Percentiles rank a stretch among this genome's conserved stretches.
Conservation (phyloP, 2,329 filamentous ascomycete genomes). For the Alternaria brassicicola region DNA sequence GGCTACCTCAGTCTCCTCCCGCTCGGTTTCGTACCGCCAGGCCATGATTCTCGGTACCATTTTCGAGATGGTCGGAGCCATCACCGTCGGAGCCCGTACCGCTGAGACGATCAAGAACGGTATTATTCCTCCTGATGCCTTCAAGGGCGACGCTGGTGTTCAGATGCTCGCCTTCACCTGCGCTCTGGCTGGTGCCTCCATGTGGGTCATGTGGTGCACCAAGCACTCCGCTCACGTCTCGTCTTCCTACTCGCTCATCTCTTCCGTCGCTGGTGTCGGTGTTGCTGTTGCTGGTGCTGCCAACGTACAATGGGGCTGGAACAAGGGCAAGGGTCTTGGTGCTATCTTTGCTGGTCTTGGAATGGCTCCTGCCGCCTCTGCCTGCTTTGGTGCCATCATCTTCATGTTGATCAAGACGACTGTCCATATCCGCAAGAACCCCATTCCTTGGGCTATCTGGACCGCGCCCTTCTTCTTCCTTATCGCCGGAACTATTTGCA, state of each 20-base stretch:
- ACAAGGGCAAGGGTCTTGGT: constrained; percentile 68
- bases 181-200: constrained; percentile 66
- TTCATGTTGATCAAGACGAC: constrained; percentile 74
- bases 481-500: constrained; percentile 74
- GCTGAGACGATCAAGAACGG: constrained; percentile 82
- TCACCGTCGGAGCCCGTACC: constrained; percentile 57
- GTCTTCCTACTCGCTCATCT: constrained; percentile 62
- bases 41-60: constrained; percentile 58
- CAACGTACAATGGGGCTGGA: constrained; percentile 65
- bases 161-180: constrained; percentile 64
- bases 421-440: constrained; percentile 75
- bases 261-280: constrained; percentile 55
- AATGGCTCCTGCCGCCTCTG: constrained; percentile 74
- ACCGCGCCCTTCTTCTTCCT: constrained; percentile 79
- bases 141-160: constrained; percentile 54
- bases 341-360: constrained; percentile 68
- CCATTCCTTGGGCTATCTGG: constrained; percentile 74
- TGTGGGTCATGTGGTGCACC: constrained; percentile 83
- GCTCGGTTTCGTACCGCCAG: constrained; percentile 73
- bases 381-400: constrained; percentile 68
- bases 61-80: constrained; percentile 57
- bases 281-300: constrained; percentile 61
- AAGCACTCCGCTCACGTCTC: constrained; percentile 70
- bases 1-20: constrained; percentile 81
- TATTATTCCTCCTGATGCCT: constrained; percentile 55